These are phyloP conservation scores for Chaetothyriales sp. DNA, from an alignment of 2,329 filamentous ascomycete species.

Conservation along the genomic window DNA sequence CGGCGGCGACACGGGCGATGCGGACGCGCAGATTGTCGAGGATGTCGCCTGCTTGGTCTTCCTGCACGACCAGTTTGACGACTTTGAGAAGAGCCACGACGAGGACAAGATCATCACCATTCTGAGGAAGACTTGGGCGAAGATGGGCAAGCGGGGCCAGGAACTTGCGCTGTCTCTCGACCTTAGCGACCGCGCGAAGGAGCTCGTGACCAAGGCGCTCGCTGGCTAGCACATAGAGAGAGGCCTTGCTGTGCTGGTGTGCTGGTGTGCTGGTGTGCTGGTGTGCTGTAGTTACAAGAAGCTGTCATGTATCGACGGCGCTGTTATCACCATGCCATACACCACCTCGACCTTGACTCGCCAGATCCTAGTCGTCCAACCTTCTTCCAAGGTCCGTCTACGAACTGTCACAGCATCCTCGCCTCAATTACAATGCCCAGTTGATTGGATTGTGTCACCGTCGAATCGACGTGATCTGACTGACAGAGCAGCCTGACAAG, in stretches of 20 bases:
- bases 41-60: slow-evolving; percentile 81
- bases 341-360: too few relatives aligned
- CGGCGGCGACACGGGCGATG: slow-evolving; percentile 32
- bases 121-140: slow-evolving; percentile 16
- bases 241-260: too few relatives aligned
- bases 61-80: slow-evolving; percentile 71
- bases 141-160: slow-evolving; percentile 13
- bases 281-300: too few relatives aligned
- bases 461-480: slow-evolving; percentile 8
- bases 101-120: slow-evolving; percentile 45
- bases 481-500: slow-evolving; percentile 13
- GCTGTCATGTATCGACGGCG: too few relatives aligned
- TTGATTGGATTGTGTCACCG: slow-evolving; percentile 16
- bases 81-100: slow-evolving; percentile 51
- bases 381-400: slow-evolving; percentile 31
- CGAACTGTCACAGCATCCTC: too few relatives aligned
- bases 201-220: slow-evolving; percentile 49
- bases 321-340: too few relatives aligned
- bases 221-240: slow-evolving; percentile 19
- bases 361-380: too few relatives aligned
- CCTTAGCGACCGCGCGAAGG: slow-evolving; percentile 47
- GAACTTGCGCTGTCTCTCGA: slow-evolving; percentile 45
- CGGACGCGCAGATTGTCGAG: slow-evolving; percentile 60
- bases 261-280: too few relatives aligned
- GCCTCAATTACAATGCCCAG: too few relatives aligned